Evolutionary conservation across 305 asterid genomes (phyloP), one percentile per base, ranked within the genome.

Genomic region (Withania somnifera): DNA sequence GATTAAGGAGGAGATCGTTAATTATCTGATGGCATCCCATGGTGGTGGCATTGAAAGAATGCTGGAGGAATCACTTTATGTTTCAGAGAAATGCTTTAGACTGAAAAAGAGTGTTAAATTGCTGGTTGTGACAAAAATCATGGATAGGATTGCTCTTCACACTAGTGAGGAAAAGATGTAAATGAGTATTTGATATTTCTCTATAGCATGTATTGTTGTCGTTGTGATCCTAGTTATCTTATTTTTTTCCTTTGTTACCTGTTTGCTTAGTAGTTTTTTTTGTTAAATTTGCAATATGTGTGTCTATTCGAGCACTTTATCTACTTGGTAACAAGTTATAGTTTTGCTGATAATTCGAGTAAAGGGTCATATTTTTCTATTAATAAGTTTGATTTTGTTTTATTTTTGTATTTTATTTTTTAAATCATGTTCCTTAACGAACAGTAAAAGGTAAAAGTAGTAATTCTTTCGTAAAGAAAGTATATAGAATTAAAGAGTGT

Each of bases 41-140:
- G 89, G 88, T 11, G 83, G 77, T 1, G 90, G 90, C 0, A 4
- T 89, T 64, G 87, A 86, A 79, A 38, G 84, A 56, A 84, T 86
- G 91, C 1, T 89, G 79, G 88, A 86, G 52, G 94, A 90, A 82
- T 77, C 84, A 0, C 90, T 90, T 0, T 14, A 77, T 0, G 50
- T 90, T 3, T 81, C 90, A 0, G 86, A 78, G 20, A 89, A 90
- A 40, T 71, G 91, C 26, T 6, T 34, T 34, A 34, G 38, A 6
- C 4, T 34, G 6, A 4, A 6, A 3, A 34, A 34, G 4, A 34
- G 38, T 34, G 38, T 34, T 5, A 34, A 34, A 6, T 34, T 34
- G 38, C 38, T 34, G 38, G 90, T 91, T 9, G 80, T n/a, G n/a
- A n/a, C 91, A 0, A 80, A 57, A 3, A 84, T 87, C 15, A 86